Conservation (phyloP, 495 filamentous ascomycete genomes). For the Hypoxylon trugodes region DNA sequence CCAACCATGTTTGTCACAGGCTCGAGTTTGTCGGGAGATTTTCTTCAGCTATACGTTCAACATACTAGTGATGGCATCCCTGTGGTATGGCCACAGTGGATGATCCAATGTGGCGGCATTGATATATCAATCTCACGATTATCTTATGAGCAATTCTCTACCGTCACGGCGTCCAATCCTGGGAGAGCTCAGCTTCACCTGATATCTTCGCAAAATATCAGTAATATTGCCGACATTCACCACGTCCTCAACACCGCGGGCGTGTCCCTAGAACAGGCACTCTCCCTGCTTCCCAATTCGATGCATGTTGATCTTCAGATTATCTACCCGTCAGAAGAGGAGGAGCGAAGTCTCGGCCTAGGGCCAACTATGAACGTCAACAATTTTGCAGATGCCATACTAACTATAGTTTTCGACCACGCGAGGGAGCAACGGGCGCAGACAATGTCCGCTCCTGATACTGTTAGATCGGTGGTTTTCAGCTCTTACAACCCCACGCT, state of each 20-base stretch:
- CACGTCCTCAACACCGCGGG: constrained; percentile 76
- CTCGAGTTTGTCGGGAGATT: constrained; percentile 92
- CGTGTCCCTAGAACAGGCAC: constrained; percentile 75
- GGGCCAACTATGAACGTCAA: constrained; percentile 85
- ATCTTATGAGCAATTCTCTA: constrained; percentile 75
- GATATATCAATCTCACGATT: constrained; percentile 81
- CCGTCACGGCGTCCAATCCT: constrained; percentile 64
- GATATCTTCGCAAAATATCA: constrained; percentile 53
- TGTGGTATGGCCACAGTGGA: constrained; percentile 85
- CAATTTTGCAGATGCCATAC: constrained; percentile 80
- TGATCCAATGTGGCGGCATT: constrained; percentile 78
- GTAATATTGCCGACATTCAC: constrained; percentile 72
- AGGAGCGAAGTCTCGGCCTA: constrained; percentile 72
- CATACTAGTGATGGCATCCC: constrained; percentile 86
- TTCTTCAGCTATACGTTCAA: constrained; percentile 90
- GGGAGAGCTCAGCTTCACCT: constrained; percentile 56
- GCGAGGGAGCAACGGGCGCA: constrained; percentile 75
- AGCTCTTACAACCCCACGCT: constrained; percentile 88
- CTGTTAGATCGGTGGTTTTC: constrained; percentile 87
- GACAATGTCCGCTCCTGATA: constrained; percentile 61
- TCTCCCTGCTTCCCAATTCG: constrained; percentile 73
- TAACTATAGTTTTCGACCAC: constrained; percentile 90
- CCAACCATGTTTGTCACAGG: constrained; percentile 90
- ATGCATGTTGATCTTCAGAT: constrained; percentile 90
- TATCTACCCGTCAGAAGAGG: constrained; percentile 76